Evolutionary conservation across 2,329 filamentous ascomycete genomes (phyloP).

Genomic region (Botrytis fabae): DNA sequence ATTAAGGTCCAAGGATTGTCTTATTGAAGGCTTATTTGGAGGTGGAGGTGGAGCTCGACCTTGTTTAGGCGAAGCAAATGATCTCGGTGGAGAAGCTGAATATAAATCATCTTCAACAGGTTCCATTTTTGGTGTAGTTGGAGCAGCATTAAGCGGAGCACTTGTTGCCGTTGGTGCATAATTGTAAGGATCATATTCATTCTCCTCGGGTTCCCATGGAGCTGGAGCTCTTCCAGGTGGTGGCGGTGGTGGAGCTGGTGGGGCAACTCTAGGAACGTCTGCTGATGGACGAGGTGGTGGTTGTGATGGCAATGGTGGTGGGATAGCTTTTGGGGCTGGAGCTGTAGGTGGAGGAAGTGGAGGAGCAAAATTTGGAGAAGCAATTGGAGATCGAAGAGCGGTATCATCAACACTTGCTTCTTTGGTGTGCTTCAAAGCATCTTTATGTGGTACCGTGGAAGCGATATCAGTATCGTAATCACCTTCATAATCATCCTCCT

Average conservation of each 20-base stretch:
- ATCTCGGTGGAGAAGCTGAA: slow-evolving; percentile 40
- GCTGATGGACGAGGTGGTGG: slow-evolving; percentile 58
- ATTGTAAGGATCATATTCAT: slow-evolving; percentile 70
- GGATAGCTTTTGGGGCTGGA: slow-evolving; percentile 61
- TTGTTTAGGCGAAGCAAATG: slow-evolving; percentile 39
- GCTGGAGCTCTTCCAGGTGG: slow-evolving; percentile 39
- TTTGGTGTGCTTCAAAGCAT: slow-evolving; percentile 80
- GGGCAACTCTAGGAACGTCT: slow-evolving; percentile 69
- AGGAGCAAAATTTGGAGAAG: slow-evolving; percentile 46
- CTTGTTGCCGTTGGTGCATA: slow-evolving; percentile 43
- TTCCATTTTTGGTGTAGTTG: slow-evolving; percentile 31
- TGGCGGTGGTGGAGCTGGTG: slow-evolving; percentile 57
- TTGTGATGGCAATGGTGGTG: slow-evolving; percentile 65
- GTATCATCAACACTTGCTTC: slow-evolving; percentile 76
- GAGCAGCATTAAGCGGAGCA: slow-evolving; percentile 23
- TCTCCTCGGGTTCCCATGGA: slow-evolving; percentile 61
- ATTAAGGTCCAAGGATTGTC: slow-evolving; percentile 65
- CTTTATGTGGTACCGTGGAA: slow-evolving; percentile 89
- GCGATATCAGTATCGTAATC: slow-evolving; percentile 98
- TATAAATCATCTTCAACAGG: slow-evolving; percentile 40
- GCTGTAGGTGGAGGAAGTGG: slow-evolving; percentile 55
- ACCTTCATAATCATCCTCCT: slow-evolving; percentile 91
- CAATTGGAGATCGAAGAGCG: slow-evolving; percentile 49
- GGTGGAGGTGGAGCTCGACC: slow-evolving; percentile 49
- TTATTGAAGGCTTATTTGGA: slow-evolving; percentile 44